A percentile compares a stretch with the other conserved stretches of the same genome.
These are phyloP conservation scores for Trichoderma hamatum DNA, from an alignment of 2,329 filamentous ascomycete genomes.

Conservation along the genomic window DNA sequence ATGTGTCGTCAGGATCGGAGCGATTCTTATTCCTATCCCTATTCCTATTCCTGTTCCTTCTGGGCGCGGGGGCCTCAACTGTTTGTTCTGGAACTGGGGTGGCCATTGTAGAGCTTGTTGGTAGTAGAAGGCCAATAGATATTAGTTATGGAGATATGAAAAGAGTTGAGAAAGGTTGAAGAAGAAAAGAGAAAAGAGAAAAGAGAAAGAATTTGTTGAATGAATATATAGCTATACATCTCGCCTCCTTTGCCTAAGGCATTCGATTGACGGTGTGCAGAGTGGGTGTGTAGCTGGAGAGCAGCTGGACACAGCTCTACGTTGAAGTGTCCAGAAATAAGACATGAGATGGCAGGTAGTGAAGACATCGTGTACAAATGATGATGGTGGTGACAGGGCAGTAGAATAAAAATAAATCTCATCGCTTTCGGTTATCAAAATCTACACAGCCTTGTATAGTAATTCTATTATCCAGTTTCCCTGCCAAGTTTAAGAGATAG, in stretches of 20 bases:
- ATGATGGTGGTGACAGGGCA: not conserved
- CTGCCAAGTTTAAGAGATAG: not conserved
- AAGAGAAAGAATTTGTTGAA: not conserved
- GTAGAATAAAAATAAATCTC: too few relatives aligned
- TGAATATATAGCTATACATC: not conserved
- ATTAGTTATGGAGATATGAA: not conserved
- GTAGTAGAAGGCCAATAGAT: not conserved
- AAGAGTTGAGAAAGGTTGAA: too few relatives aligned
- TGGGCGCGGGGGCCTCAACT: not conserved
- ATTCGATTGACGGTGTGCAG: not conserved
- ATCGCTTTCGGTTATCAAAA: not conserved
- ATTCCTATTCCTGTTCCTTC: not conserved
- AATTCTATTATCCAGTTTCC: not conserved
- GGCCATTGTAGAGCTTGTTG: not conserved
- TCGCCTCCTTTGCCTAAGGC: not conserved
- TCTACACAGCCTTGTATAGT: not conserved
- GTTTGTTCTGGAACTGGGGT: not conserved
- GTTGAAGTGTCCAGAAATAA: not conserved
- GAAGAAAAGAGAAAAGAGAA: too few relatives aligned
- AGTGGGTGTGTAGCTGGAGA: not conserved
- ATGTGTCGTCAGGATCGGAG: not conserved
- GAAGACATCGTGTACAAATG: not conserved
- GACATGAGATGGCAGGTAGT: not conserved
- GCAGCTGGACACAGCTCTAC: not conserved
- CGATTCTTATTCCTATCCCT: not conserved